phyloP scores from a whole-genome alignment of 768 basidiomycete genomes.

The Neoboletus magnificus region DNA sequence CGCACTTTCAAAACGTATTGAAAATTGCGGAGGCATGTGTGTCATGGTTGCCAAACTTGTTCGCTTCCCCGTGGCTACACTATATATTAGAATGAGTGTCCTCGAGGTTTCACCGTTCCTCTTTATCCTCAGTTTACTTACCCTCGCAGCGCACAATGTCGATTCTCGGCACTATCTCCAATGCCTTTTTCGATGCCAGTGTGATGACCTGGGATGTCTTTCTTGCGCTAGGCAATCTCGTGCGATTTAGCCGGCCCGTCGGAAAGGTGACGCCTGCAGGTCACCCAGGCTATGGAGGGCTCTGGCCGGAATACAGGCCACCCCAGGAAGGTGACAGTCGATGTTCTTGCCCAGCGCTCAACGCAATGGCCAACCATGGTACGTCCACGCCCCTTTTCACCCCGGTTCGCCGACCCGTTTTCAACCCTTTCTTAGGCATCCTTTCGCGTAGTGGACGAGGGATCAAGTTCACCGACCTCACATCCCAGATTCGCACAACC shows the following conservation, averaged over 20 bases:
- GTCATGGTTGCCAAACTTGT: background rate
- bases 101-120: background rate
- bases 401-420: background rate
- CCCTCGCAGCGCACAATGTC: conserved; percentile 9
- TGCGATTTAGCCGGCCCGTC: conserved; percentile 23
- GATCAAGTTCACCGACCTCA: conserved; percentile 57
- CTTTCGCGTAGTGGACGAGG: conserved; percentile 64
- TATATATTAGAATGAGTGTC: conserved; percentile 10
- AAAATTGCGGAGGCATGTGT: background rate
- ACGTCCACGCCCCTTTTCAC: background rate
- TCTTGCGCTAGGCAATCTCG: conserved; percentile 19
- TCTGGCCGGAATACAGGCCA: conserved; percentile 66
- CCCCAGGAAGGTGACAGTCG: conserved; percentile 65
- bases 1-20: background rate
- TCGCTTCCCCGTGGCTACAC: background rate
- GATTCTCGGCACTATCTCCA: conserved; percentile 8
- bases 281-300: conserved; percentile 55
- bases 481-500: conserved; percentile 43
- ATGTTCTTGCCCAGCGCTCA: conserved; percentile 70
- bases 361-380: conserved; percentile 86
- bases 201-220: conserved; percentile 21
- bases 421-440: conserved; percentile 34
- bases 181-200: conserved; percentile 2
- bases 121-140: background rate
- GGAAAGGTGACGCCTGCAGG: conserved; percentile 58